phyloP scores from a whole-genome alignment of 83 land plant species.

The Thuja plicata region DNA sequence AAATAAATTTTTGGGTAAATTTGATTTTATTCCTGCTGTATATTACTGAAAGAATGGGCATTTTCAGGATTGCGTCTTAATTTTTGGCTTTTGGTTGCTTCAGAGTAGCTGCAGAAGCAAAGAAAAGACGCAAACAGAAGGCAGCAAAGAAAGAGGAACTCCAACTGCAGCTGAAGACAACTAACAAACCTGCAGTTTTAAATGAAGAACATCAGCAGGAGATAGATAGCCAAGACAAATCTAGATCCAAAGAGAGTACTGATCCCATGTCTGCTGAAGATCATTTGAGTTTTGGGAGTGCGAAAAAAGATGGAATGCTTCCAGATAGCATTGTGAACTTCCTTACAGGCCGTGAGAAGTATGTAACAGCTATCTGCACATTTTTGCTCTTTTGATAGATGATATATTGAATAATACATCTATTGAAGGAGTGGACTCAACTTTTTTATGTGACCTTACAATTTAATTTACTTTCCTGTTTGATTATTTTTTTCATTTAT shows the following conservation, averaged over 20 bases:
- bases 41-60: neutral
- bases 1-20: neutral
- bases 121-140: neutral
- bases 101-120: constrained; percentile 10
- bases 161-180: neutral
- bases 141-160: neutral
- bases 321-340: constrained; percentile 10
- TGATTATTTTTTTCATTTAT: neutral
- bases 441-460: neutral
- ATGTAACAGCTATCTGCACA: neutral
- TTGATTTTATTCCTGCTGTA: neutral
- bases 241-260: neutral
- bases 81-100: neutral
- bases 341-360: constrained; percentile 13
- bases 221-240: neutral
- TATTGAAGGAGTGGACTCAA: neutral
- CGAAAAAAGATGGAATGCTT: constrained; percentile 12
- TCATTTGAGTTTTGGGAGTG: neutral
- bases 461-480: neutral
- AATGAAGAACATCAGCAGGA: neutral
- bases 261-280: neutral
- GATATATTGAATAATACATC: neutral
- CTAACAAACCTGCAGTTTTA: neutral
- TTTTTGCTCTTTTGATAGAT: neutral
- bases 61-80: neutral